Conservation (phyloP, 2,329 filamentous ascomycete genomes). For the Rutstroemia sp. region DNA sequence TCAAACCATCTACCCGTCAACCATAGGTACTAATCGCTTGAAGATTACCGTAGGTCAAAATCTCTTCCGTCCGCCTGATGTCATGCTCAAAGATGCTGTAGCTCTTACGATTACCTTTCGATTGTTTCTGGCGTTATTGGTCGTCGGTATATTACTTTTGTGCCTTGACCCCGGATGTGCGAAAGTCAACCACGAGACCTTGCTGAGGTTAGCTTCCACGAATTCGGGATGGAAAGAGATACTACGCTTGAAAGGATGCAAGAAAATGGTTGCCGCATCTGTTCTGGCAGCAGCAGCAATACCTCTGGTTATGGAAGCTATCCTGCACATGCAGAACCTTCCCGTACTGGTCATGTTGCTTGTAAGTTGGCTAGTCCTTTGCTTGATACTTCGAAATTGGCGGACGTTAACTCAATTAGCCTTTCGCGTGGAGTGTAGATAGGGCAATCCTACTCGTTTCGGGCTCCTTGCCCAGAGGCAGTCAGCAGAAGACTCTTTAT, state of each 20-base stretch:
- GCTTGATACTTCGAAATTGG: neutral
- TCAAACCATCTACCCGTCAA: neutral
- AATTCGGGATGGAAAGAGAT: neutral
- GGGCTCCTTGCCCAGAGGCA: neutral
- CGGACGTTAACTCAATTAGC: neutral
- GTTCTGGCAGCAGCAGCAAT: constrained; percentile 17
- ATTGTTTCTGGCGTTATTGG: neutral
- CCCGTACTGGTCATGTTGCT: constrained; percentile 23
- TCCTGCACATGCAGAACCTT: constrained; percentile 23
- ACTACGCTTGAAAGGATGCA: constrained; percentile 6
- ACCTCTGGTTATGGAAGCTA: constrained; percentile 19
- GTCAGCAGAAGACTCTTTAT: constrained; percentile 6
- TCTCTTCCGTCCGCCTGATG: neutral
- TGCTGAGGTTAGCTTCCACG: neutral
- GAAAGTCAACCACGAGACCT: neutral
- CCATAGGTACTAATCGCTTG: neutral
- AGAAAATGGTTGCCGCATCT: constrained; percentile 15
- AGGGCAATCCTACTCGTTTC: neutral
- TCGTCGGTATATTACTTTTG: neutral
- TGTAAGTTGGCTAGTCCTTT: constrained; percentile 15
- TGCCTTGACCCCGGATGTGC: neutral
- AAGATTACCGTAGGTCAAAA: constrained; percentile 1
- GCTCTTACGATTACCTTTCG: neutral
- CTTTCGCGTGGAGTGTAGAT: neutral
- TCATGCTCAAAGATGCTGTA: neutral